Evolutionary conservation across 257 asterid genomes (phyloP).

Genomic region (Striga asiatica): DNA sequence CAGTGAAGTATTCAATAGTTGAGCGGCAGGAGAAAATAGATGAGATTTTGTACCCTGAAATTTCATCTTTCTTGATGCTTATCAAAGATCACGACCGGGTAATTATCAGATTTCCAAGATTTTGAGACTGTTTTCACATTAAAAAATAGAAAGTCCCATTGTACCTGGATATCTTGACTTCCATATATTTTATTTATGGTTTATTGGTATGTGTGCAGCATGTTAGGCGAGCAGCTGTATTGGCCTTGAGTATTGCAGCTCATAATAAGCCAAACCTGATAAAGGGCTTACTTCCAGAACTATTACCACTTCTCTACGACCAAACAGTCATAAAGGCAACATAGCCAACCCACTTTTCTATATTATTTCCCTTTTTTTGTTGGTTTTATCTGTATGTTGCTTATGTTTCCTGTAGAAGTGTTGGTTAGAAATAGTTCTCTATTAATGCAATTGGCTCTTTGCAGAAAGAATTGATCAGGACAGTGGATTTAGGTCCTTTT

Average conservation of each 20-base stretch:
- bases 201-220: conserved; percentile 52
- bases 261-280: conserved; percentile 93
- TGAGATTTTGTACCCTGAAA: conserved; percentile 69
- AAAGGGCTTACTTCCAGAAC: conserved; percentile 76
- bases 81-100: conserved; percentile 92
- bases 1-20: conserved; percentile 84
- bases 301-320: conserved; percentile 89
- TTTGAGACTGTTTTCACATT: background rate
- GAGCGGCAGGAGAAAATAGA: conserved; percentile 96
- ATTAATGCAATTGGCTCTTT: conserved; percentile 17
- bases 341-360: no score
- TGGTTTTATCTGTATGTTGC: background rate
- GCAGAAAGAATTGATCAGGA: conserved; percentile 98
- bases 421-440: background rate
- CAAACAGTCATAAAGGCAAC: conserved; percentile 91
- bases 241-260: conserved; percentile 98
- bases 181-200: conserved; percentile 9
- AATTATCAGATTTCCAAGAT: conserved; percentile 12
- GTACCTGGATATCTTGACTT: background rate
- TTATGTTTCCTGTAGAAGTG: background rate
- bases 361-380: no score
- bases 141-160: background rate
- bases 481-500: conserved; percentile 98
- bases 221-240: conserved; percentile 97
- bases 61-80: conserved; percentile 89